Base-by-base conservation (phyloP, 768 basidiomycete species). In the Dacryopinax primogenitus region DNA sequence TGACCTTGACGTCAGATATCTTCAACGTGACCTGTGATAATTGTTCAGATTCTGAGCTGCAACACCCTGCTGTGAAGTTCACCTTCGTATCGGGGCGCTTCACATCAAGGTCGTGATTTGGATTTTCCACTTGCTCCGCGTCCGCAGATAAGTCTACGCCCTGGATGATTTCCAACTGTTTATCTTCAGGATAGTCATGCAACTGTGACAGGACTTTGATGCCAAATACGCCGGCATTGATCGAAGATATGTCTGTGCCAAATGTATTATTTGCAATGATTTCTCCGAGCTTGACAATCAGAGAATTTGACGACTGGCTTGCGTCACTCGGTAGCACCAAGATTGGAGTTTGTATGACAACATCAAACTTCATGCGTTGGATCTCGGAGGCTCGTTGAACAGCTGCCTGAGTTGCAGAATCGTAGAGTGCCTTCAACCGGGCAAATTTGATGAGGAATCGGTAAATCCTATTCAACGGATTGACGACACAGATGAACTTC, bases 261-360 rank as follows among this genome's bases (percentile, higher is more conserved):
- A 86, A 90, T 30, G 78, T 76, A 73, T 99, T 99, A 64, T 78
- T 81, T 18, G 93, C 93, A 21, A 79, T 81, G 51, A 98, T 87
- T 76, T 95, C 90, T 41, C 96, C 96, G 0, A 99, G 83, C 63
- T 88, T 82, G 75, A 96, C 81, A 7, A 87, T 81, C 35, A 99
- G 78, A 30, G 80, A 77, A 74, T 98, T 90, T 13, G 75, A 77
- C 7, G 86, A 85, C 4, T 72, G 75, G 1, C 80, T 74, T 1
- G 86, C 78, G 71, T 88, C 79, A 7, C 84, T 81, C 12, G 96
- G 96, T 72, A 97, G 86, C 28, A 95, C 79, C 58, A 98, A 74
- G 69, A 99, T 97, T 0, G 96, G 96, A 0, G 93, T 87, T 76
- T 88, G 91, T 71, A 98, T 79, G 28, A 86, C 84, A n/a, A 98